Percentiles rank a stretch among this genome's conserved stretches.
These are phyloP conservation scores for Pseudopyricularia cyperi DNA, from an alignment of 2,329 filamentous ascomycete species.

Conservation along the genomic window DNA sequence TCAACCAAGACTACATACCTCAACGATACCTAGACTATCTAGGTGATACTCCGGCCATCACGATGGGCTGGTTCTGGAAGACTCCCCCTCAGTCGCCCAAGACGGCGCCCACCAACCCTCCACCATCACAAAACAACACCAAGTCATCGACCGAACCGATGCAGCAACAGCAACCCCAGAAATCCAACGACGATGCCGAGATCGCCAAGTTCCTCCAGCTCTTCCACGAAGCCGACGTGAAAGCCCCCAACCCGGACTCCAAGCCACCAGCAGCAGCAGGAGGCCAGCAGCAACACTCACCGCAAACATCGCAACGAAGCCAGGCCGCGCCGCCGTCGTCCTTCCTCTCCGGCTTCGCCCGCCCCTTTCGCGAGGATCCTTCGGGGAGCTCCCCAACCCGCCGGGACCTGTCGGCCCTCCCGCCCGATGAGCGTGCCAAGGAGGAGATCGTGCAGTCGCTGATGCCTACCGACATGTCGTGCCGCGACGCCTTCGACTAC, in stretches of 20 bases:
- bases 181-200: slow-evolving; percentile 29
- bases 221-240: slow-evolving; percentile 16
- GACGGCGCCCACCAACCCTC: slow-evolving; percentile 3
- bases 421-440: slow-evolving; percentile 8
- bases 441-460: slow-evolving; percentile 50
- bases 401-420: not conserved
- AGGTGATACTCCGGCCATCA: slow-evolving; percentile 5
- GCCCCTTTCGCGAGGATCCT: slow-evolving; percentile 12
- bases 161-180: slow-evolving; percentile 4
- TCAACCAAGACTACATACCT: not conserved
- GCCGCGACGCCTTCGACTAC: slow-evolving; percentile 78
- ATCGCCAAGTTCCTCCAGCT: slow-evolving; percentile 40
- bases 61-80: slow-evolving; percentile 53
- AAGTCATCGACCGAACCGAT: not conserved
- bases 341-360: slow-evolving; percentile 8
- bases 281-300: slow-evolving; percentile 11
- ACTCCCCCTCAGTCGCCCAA: slow-evolving; percentile 18
- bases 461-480: slow-evolving; percentile 75
- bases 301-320: slow-evolving; percentile 7
- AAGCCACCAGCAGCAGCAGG: not conserved
- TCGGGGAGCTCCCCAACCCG: slow-evolving; percentile 7
- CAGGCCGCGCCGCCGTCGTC: slow-evolving; percentile 10
- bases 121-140: not conserved
- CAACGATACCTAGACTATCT: not conserved
- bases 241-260: slow-evolving; percentile 12